Evolutionary conservation across 352 stramenopile genomes (phyloP), one percentile per base, ranked within the genome.

Genomic region (Phytophthora citrophthora): DNA sequence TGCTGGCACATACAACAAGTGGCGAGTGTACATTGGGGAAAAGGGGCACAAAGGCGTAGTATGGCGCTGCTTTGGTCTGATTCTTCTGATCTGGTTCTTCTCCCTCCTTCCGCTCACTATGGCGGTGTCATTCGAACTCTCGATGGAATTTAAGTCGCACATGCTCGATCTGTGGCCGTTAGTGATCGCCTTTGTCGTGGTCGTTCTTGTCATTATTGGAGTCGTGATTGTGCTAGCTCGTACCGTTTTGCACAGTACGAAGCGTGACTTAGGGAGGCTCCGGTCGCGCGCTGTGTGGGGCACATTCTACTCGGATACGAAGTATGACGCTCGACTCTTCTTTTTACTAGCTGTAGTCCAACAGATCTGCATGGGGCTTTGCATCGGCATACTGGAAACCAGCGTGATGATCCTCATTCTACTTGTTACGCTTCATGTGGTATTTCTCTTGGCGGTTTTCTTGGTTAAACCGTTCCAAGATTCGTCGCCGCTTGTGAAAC

Each of bases 31-130:
- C 23, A 27, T n/a, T 1, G 26, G 44, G 7, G 31, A 47, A n/a
- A 39, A 11, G 4, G 43, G 26, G 52, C 32, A 24, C 12, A 81
- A 70, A 18, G 81, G 70, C 44, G 54, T 67, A 7, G 77, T 77
- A 26, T 78, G 80, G 24, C 74, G 76, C 8, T 61, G 77, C 5
- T 50, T 89, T 9, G 75, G 80, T 3, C 56, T 91, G n/a, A 69
- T 61, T 11, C 54, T 83, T 38, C 56, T 91, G 1, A 34, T 89
- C 3, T 86, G 77, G 75, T 78, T 79, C 60, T 83, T 88, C 41
- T 61, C 62, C 13, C 36, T 89, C 2, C 80, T 87, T 10, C 80
- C 83, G 4, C 54, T 90, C 18, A 77, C 59, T 16, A 66, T 88
- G 51, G 63, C 80, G 6, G 66, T 68, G 2, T 71, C 74, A 31